Percentiles rank a stretch among this genome's conserved stretches.
These are phyloP conservation scores for Penicillium flavigenum DNA, from an alignment of 495 filamentous ascomycete species.

Conservation along the genomic window DNA sequence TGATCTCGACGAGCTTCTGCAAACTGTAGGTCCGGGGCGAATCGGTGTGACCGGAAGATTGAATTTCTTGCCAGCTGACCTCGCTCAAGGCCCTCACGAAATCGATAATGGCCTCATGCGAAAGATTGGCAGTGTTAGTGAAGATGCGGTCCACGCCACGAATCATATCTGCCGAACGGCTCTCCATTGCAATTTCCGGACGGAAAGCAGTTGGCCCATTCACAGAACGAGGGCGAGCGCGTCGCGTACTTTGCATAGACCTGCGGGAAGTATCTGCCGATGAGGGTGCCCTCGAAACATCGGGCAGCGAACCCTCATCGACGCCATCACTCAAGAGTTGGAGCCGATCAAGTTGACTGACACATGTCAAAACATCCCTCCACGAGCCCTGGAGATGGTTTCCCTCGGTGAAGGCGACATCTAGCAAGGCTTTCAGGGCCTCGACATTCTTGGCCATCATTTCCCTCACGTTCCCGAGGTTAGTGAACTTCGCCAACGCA, in stretches of 20 bases:
- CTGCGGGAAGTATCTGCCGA: slow-evolving; percentile 54
- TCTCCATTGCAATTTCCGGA: slow-evolving; percentile 85
- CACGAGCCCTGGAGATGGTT: slow-evolving; percentile 86
- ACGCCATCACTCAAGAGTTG: slow-evolving; percentile 94
- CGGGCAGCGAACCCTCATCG: slow-evolving; percentile 86
- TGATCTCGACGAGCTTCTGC: slow-evolving; percentile 98
- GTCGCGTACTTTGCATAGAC: slow-evolving; percentile 62
- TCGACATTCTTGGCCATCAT: slow-evolving; percentile 97
- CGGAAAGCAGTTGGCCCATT: slow-evolving; percentile 69
- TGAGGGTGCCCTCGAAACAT: slow-evolving; percentile 80
- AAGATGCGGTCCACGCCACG: slow-evolving; percentile 94
- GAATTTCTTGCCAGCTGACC: slow-evolving; percentile 99
- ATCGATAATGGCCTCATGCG: slow-evolving; percentile 93
- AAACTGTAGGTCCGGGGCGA: slow-evolving; percentile 93
- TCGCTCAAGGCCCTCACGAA: slow-evolving; percentile 92
- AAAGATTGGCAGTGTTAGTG: slow-evolving; percentile 89
- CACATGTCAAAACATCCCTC: slow-evolving; percentile 92
- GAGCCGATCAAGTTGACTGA: slow-evolving; percentile 92
- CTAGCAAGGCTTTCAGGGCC: slow-evolving; percentile 83
- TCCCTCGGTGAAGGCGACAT: slow-evolving; percentile 88
- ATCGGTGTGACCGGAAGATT: slow-evolving; percentile 91
- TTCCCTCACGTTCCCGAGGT: slow-evolving; percentile 90
- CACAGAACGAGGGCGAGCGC: slow-evolving; percentile 63
- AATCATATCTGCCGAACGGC: slow-evolving; percentile 86
- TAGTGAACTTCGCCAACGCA: slow-evolving; percentile 88